phyloP scores from a whole-genome alignment of 148 eudicot genomes.

The Dysphania ambrosioides region DNA sequence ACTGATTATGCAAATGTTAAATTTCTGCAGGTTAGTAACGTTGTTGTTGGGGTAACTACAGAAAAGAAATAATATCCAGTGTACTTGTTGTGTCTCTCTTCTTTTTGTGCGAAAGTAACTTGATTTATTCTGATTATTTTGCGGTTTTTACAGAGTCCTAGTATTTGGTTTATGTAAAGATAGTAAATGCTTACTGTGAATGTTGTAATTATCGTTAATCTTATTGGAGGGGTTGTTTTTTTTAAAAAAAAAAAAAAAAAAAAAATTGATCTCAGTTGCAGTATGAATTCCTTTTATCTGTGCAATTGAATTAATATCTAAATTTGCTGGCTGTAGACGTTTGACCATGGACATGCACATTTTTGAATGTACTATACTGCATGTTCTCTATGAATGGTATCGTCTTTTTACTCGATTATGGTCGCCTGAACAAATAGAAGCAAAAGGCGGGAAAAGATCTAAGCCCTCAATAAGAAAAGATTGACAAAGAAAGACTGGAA shows the following conservation, averaged over 20 bases:
- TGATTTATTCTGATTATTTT: conserved; percentile 15
- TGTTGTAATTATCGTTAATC: conserved; percentile 24
- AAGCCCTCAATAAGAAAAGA: too few species aligned
- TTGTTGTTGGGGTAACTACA: conserved; percentile 82
- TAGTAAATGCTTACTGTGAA: conserved; percentile 16
- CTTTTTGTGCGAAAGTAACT: conserved; percentile 8
- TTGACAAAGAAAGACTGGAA: too few species aligned
- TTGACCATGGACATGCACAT: neutral
- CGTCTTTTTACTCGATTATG: too few species aligned
- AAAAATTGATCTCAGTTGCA: neutral
- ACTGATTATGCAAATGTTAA: conserved; percentile 8
- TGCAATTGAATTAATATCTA: neutral
- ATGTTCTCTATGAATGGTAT: too few species aligned
- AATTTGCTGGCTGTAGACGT: neutral
- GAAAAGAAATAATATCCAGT: conserved; percentile 35
- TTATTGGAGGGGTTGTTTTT: neutral
- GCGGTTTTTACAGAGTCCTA: conserved; percentile 3
- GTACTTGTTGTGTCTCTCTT: neutral
- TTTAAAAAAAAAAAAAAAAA: too few species aligned
- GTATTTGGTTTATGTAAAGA: conserved; percentile 5
- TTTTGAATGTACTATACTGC: neutral
- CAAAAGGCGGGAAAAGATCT: too few species aligned
- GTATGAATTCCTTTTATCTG: neutral
- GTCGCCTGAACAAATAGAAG: too few species aligned
- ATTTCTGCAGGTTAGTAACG: conserved; percentile 61